Conservation (phyloP, 1,284 basidiomycete genomes). For the Marasmius oreades region DNA sequence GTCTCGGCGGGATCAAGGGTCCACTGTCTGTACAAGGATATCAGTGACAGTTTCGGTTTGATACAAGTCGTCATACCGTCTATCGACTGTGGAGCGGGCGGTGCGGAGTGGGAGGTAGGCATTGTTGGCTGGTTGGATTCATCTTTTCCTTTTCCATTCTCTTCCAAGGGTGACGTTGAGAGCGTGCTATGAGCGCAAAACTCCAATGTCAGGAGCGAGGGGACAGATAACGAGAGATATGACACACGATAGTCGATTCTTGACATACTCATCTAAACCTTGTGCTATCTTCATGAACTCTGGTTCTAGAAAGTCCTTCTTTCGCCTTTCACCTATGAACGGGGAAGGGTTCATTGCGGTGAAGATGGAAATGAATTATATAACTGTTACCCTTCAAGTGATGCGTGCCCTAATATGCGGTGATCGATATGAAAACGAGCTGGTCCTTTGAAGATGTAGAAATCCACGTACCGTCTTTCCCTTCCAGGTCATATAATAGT, state of each 20-base stretch:
- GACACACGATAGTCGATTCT: constrained; percentile 1
- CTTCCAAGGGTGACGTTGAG: background rate
- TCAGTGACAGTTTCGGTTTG: background rate
- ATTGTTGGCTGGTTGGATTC: background rate
- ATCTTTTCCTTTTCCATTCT: background rate
- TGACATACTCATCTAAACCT: background rate
- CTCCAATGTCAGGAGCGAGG: background rate
- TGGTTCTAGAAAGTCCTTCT: background rate
- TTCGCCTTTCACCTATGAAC: background rate
- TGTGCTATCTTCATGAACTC: constrained; percentile 1
- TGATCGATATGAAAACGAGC: background rate
- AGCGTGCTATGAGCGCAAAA: background rate
- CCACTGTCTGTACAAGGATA: background rate
- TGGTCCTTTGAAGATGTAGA: background rate
- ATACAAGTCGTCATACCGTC: background rate
- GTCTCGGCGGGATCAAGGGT: background rate
- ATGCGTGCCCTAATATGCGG: background rate
- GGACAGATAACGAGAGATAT: background rate
- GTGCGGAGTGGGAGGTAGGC: background rate
- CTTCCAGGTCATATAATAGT: background rate
- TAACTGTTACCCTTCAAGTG: background rate
- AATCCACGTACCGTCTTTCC: background rate
- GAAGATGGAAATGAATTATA: background rate
- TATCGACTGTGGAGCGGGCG: background rate
- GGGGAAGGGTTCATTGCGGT: background rate